Evolutionary conservation across 441 rosid species (phyloP), one percentile per base, ranked within the genome.

Genomic region (Erodium texanum): DNA sequence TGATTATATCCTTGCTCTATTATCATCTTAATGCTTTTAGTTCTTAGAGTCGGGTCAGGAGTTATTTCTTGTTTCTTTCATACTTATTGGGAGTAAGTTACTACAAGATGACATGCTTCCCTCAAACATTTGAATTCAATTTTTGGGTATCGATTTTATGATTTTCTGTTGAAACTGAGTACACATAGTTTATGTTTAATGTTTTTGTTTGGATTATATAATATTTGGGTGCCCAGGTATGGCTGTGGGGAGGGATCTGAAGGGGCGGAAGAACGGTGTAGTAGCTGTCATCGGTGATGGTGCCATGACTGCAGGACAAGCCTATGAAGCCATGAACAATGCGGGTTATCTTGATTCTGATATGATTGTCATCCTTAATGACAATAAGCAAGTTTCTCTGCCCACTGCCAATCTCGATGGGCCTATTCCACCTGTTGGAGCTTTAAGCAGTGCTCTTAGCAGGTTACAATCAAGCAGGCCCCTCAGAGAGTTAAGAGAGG

Each of bases 291-390:
- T 88, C 36, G 93, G 93, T 70, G 93, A 88, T 71, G 93, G 93
- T 58, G 90, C 93, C 63, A 86, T 88, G 93, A 88, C 90, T n/a
- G 93, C 90, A 27, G 93, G 90, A 41, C 89, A 84, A 67, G 90
- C 93, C 48, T 88, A 84, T 2, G 93, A 88, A 72, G 93, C 93
- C 6, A 78, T 86, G 93, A 88, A 86, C 71, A 88, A 88, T 66
- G 89, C 88, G 15, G 88, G 93, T 12, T 88, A 76, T 45, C 85
- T 88, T 22, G 93, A 88, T 68, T 3, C 89, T 22, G 86, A 84
- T 70, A 64, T 88, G 0, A 84, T 88, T 32, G 78, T 84, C 23
- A 73, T 88, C 34, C 63, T 88, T 70, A 88, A 88, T 27, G 90
- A 88, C 80, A 88, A 88, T 63, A 88, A 82, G 75, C 90, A 88